Evolutionary conservation across 495 filamentous ascomycete genomes (phyloP), one percentile per base, ranked within the genome.

Genomic region (Talaromyces stipitatus): DNA sequence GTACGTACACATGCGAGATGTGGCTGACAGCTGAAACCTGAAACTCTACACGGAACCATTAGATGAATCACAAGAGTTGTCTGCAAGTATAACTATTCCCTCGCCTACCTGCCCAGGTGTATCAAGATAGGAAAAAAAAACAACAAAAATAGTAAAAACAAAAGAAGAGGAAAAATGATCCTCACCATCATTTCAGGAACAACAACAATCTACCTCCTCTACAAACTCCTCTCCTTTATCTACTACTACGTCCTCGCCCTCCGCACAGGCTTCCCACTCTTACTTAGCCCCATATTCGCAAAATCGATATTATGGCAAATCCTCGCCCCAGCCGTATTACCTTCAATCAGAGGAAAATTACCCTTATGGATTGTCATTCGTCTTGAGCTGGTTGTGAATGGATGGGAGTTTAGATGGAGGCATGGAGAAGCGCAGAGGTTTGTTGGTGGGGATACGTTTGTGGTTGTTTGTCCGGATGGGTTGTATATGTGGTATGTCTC

Each of bases 211-310:
- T 50, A 50, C 26, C 24, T 50, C 24, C 29, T 54, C 32, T 38
- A 12, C 51, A 54, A 54, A 54, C 20, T 33, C n/a, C 29, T 38
- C 29, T 54, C 29, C 2, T 54, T 54, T 14, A 54, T 54, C 14
- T 9, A 18, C 16, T 33, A 36, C 20, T 64, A 77, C 7, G 70
- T 74, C 6, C 79, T 82, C 7, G 74, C 73, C 8, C 85, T 85
- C 50, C 85, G 81, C 63, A 81, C 82, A 10, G 83, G 83, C 27
- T 86, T 84, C 67, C 80, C 84, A 10, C 70, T 89, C 20, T 79
- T 78, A 22, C 65, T 82, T 27, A 66, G 72, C 14, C 83, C 85
- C 1, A 75, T 80, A 26, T 79, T 81, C 23, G 82, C 64, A 22
- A 56, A 54, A 22, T 62, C 48, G 16, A n/a, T 54, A 4, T 10